phyloP scores from a whole-genome alignment of 176 grass and related monocot species.

The Carex pumila region DNA sequence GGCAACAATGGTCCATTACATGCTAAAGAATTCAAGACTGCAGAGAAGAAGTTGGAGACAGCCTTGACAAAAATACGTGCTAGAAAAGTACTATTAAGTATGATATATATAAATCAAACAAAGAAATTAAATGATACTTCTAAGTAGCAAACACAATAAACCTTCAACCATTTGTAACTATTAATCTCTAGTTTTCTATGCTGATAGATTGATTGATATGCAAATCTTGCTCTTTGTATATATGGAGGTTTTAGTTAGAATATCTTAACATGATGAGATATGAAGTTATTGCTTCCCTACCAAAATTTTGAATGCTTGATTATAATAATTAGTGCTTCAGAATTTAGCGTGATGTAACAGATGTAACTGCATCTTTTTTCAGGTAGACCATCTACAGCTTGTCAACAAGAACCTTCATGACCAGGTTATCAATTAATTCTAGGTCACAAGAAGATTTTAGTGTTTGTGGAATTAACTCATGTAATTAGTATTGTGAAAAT shows the following conservation, averaged over 20 bases:
- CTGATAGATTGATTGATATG: background rate
- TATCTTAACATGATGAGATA: background rate
- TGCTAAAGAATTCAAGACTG: slow-evolving; percentile 46
- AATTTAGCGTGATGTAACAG: background rate
- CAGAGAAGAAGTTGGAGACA: slow-evolving; percentile 67
- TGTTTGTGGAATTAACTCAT: too few species aligned
- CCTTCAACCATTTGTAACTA: background rate
- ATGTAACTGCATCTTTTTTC: slow-evolving; percentile 9
- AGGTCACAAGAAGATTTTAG: too few species aligned
- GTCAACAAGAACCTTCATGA: slow-evolving; percentile 51
- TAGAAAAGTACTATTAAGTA: slow-evolving; percentile 48
- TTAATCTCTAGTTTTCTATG: background rate
- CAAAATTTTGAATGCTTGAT: background rate
- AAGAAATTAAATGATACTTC: background rate
- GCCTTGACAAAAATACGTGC: slow-evolving; percentile 73
- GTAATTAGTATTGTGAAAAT: too few species aligned
- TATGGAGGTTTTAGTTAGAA: background rate
- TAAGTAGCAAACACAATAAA: background rate
- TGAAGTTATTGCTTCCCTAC: background rate
- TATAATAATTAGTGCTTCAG: background rate
- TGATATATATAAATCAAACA: background rate
- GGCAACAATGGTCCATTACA: slow-evolving; percentile 48
- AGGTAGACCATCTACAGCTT: slow-evolving; percentile 67
- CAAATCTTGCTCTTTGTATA: background rate
- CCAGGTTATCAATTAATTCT: slow-evolving; percentile 50